phyloP scores from a whole-genome alignment of 768 basidiomycete genomes.

The Lentinula lateritia region DNA sequence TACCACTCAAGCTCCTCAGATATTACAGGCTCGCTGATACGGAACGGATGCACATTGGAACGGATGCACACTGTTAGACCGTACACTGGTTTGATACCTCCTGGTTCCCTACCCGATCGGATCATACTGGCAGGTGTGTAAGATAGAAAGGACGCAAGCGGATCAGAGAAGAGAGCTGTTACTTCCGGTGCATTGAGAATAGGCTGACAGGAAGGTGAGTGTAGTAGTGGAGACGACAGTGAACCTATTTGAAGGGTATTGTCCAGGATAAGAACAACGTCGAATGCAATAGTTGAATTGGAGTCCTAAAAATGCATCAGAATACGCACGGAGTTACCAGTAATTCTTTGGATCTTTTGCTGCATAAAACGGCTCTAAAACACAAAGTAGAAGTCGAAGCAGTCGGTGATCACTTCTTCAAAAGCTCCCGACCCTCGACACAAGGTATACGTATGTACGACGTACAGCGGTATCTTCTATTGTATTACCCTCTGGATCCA shows the following conservation, averaged over 20 bases:
- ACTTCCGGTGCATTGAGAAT: conserved; percentile 80
- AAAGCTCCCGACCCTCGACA: conserved; percentile 46
- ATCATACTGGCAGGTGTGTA: conserved; percentile 32
- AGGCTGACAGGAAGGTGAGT: conserved; percentile 40
- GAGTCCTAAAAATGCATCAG: neutral
- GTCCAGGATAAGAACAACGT: conserved; percentile 77
- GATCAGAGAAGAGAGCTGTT: conserved; percentile 78
- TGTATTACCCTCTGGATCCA: conserved; percentile 60
- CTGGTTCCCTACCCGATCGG: conserved; percentile 66
- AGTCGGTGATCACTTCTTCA: conserved; percentile 61
- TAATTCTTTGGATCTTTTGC: conserved; percentile 58
- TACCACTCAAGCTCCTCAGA: no score
- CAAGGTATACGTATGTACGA: conserved; percentile 7
- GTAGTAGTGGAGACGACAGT: neutral
- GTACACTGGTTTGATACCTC: conserved; percentile 84
- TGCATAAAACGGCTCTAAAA: conserved; percentile 75
- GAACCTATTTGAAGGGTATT: conserved; percentile 58
- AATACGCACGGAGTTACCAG: conserved; percentile 78
- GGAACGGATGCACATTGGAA: no score
- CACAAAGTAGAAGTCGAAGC: conserved; percentile 44
- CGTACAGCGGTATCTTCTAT: conserved; percentile 80
- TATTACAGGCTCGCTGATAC: no score
- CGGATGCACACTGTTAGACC: conserved; percentile 77
- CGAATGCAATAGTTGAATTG: neutral
- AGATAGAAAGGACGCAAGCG: conserved; percentile 66